Base-by-base conservation (phyloP, 2,329 filamentous ascomycete genomes). In the Calonectria honghensis region DNA sequence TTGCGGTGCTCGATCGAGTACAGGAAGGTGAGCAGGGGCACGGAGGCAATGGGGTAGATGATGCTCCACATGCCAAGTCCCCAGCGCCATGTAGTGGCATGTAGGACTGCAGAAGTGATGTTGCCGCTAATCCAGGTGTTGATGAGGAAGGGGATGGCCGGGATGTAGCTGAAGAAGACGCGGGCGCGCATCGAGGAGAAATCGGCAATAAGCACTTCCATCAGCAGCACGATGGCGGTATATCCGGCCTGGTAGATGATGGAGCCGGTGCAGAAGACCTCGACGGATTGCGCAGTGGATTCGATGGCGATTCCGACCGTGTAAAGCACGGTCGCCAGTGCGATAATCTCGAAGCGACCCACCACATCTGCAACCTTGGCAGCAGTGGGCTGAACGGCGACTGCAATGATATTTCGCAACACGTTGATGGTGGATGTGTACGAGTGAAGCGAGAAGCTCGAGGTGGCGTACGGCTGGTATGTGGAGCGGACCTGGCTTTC, bases 71-170 rank as follows among this genome's bases (percentile, higher is more conserved):
- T 93, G 76, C 91, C 91, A 31, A 92, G 87, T 18, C 91, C 92
- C 91, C 91, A 93, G 73, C 88, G 84, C 92, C 92, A 93, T 2
- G 85, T 88, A 0, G 89, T 90, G 2, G 80, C 81, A 0, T 72
- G 78, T 27, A 93, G 79, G 0, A 93, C 89, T 0, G 89, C 86
- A 0, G 82, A 80, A 0, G 90, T 88, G 65, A 93, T 84, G 75
- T 90, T 88, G 27, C 91, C 92, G 74, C 90, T 90, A 18, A 93
- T 87, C 91, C 91, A 93, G 0, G 91, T 91, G 79, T 93, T 93
- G 81, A 91, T 86, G 57, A 93, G 80, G 78, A 91, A 92, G 0
- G 91, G 91, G 4, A 88, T 81, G 0, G 90, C 89, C 0, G 91
- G 91, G n/a, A 93, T 85, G 69, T 91, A 93, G 27, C 90, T 91